Base-by-base conservation (phyloP, 2,329 filamentous ascomycete genomes). In the Cladophialophora chaetospira region DNA sequence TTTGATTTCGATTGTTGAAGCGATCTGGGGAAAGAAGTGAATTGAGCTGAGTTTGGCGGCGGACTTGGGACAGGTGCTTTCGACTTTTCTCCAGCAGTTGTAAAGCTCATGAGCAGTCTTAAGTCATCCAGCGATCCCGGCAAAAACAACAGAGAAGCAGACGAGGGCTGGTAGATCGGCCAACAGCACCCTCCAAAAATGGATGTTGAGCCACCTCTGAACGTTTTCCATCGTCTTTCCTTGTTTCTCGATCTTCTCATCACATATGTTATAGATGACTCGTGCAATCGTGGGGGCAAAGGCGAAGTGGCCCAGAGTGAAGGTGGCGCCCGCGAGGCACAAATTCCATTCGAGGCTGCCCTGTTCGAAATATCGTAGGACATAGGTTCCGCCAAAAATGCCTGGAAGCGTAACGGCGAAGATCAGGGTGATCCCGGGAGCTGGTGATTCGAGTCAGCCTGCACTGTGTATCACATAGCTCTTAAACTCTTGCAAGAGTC, bases 201-300 rank as follows among this genome's bases (percentile, higher is more conserved):
- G 55, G n/a, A 61, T 21, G 13, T 49, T 46, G 13, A 55, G 57
- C 60, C 57, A 60, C 15, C 17, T 48, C 19, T 26, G 49, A 23
- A 62, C 51, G 45, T 60, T 42, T 8, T 38, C 47, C 38, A 63
- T 58, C 19, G 38, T 60, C 9, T 49, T 25, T 10, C 45, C 40
- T 10, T 50, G 56, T 25, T 52, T 55, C 40, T 63, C 60, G 23
- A 57, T 54, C 46, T 63, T 57, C 53, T 60, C 53, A 21, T 58
- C 57, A n/a, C 33, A 48, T 11, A 53, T 23, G 10, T 38, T 31
- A 10, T 58, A 35, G 57, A 60, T 58, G 13, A 23, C 26, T 33
- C 44, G 43, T 25, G 33, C 26, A 21, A 60, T 55, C 13, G 45
- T 19, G 4, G 48, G 47, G 5, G 15, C 59, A 26, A 51, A 55